Evolutionary conservation across 2,329 filamentous ascomycete species (phyloP).

Genomic region (Talaromyces albobiverticillius): DNA sequence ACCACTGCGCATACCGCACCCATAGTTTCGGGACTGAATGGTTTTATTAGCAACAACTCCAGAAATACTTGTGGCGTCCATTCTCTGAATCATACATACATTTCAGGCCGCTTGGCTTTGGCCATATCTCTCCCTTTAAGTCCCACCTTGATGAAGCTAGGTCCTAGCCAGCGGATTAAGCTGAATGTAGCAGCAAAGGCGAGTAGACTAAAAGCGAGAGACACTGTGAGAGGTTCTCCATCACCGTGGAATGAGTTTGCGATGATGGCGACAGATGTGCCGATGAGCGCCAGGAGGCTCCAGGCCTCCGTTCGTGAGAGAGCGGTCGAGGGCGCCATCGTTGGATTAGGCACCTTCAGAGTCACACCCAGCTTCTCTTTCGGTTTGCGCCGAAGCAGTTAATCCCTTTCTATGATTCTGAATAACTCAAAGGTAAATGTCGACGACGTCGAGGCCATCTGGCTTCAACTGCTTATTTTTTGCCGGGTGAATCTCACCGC

Average conservation of each 20-base stretch:
- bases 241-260: slow-evolving; percentile 76
- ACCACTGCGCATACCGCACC: slow-evolving; percentile 89
- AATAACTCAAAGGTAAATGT: too few relatives aligned
- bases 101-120: slow-evolving; percentile 70
- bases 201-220: slow-evolving; percentile 78
- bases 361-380: not conserved
- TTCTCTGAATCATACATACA: slow-evolving; percentile 50
- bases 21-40: slow-evolving; percentile 80
- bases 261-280: slow-evolving; percentile 70
- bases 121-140: slow-evolving; percentile 87
- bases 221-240: slow-evolving; percentile 85
- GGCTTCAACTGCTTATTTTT: slow-evolving; percentile 23
- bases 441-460: slow-evolving; percentile 31
- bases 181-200: slow-evolving; percentile 80
- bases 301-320: slow-evolving; percentile 55
- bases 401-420: too few relatives aligned
- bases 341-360: not conserved
- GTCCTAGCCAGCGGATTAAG: slow-evolving; percentile 89
- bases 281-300: slow-evolving; percentile 61
- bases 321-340: slow-evolving; percentile 32
- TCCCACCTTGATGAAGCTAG: slow-evolving; percentile 81
- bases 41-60: not conserved
- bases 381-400: not conserved
- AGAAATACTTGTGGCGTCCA: too few relatives aligned
- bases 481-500: slow-evolving; percentile 26